phyloP scores from a whole-genome alignment of 2,329 filamentous ascomycete genomes.

The Pezicula radicicola region DNA sequence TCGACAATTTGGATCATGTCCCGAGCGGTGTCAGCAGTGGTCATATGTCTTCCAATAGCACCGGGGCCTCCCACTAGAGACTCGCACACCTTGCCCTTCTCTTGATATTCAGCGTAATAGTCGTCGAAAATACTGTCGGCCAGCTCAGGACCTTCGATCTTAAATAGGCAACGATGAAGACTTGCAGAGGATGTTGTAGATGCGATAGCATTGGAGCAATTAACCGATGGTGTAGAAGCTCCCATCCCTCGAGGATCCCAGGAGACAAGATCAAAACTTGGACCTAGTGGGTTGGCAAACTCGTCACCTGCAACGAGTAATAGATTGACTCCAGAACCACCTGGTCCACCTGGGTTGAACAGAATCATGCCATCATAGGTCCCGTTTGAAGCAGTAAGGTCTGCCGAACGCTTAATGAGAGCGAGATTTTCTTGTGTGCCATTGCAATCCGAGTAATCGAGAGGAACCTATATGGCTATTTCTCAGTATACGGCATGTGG shows the following conservation, averaged over 20 bases:
- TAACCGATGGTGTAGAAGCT: constrained; percentile 41
- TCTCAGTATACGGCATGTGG: background rate
- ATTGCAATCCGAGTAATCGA: background rate
- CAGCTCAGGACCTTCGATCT: background rate
- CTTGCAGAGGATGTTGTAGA: no score
- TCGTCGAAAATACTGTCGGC: constrained; percentile 29
- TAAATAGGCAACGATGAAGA: background rate
- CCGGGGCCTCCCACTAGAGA: constrained; percentile 37
- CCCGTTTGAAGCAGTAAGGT: background rate
- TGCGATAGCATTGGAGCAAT: constrained; percentile 32
- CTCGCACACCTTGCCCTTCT: constrained; percentile 41
- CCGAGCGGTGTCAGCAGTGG: constrained; percentile 23
- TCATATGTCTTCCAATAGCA: constrained; percentile 32
- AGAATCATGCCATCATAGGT: background rate
- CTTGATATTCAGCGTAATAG: constrained; percentile 41
- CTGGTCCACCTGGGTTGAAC: constrained; percentile 40
- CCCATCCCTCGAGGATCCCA: constrained; percentile 46
- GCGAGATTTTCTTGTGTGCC: background rate
- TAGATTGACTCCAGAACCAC: constrained; percentile 34
- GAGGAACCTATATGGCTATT: background rate
- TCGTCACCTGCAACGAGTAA: constrained; percentile 18
- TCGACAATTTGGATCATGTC: constrained; percentile 31
- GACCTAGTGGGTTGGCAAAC: constrained; percentile 32
- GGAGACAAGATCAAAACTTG: constrained; percentile 36
- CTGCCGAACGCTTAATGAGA: background rate